Evolutionary conservation across 805 yeast species (phyloP).

Genomic region (Candida nonsorbophila): DNA sequence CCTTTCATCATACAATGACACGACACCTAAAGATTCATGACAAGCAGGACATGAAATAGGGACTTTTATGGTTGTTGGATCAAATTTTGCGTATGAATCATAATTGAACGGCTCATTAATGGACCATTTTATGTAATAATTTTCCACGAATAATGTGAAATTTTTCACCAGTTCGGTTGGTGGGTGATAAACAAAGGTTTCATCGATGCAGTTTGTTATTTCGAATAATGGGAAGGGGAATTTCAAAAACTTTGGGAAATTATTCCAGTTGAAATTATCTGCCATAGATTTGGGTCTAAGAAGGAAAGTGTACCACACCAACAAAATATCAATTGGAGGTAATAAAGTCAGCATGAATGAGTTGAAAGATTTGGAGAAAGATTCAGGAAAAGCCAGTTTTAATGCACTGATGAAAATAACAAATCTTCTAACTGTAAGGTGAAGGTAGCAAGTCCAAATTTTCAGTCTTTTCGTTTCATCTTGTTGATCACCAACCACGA

Average conservation of each 20-base stretch:
- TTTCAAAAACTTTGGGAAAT: conserved; percentile 6
- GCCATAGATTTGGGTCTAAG: conserved; percentile 12
- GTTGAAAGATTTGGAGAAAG: conserved; percentile 1
- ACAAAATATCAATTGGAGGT: conserved; percentile 17
- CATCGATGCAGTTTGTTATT: too few relatives aligned
- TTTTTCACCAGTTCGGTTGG: too few relatives aligned
- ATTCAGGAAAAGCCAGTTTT: background rate
- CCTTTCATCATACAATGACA: conserved; percentile 5
- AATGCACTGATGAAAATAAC: conserved; percentile 14
- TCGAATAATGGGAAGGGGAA: conserved; percentile 5
- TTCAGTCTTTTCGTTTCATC: conserved; percentile 4
- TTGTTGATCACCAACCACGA: too few relatives aligned
- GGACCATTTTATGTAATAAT: conserved; percentile 1
- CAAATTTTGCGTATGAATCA: conserved; percentile 3
- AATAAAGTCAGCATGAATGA: conserved; percentile 2
- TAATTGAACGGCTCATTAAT: conserved; percentile 4
- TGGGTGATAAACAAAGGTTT: too few relatives aligned
- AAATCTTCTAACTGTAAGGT: conserved; percentile 17
- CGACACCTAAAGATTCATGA: conserved; percentile 1
- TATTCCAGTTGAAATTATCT: conserved; percentile 10
- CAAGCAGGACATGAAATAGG: conserved; percentile 12
- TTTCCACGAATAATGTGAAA: too few relatives aligned
- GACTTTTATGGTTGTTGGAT: conserved; percentile 1
- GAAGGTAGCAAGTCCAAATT: conserved; percentile 17
- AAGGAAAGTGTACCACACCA: conserved; percentile 18